Percentiles rank a stretch among this genome's conserved stretches.
phyloP scores from a whole-genome alignment of 2,329 filamentous ascomycete species.

The Penicillium brasilianum region DNA sequence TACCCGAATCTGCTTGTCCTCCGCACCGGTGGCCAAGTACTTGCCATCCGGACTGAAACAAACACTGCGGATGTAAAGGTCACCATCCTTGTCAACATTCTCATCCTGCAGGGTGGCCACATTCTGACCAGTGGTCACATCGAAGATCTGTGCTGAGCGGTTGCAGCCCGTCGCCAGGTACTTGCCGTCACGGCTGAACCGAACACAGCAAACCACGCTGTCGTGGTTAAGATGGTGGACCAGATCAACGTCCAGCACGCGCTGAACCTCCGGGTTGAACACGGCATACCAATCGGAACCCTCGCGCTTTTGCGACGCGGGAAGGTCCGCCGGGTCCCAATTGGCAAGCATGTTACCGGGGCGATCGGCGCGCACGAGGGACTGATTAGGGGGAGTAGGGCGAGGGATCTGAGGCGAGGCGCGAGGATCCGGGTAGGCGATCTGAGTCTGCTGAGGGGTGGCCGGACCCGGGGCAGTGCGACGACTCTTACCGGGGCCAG shows the following conservation, averaged over 20 bases:
- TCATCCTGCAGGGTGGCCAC: constrained; percentile 91
- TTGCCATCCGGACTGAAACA: constrained; percentile 98
- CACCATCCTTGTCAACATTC: constrained; percentile 81
- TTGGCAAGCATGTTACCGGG: constrained; percentile 79
- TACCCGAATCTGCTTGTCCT: constrained; percentile 96
- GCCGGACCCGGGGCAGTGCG: constrained; percentile 70
- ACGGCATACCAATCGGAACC: constrained; percentile 94
- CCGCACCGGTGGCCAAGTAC: constrained; percentile 91
- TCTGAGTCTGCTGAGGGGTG: constrained; percentile 89
- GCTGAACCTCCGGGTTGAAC: constrained; percentile 90
- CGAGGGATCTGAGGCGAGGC: constrained; percentile 87
- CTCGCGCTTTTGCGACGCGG: constrained; percentile 85
- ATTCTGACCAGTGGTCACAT: constrained; percentile 84
- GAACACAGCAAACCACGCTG: constrained; percentile 96
- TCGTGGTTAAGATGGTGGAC: constrained; percentile 92
- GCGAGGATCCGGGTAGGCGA: constrained; percentile 80
- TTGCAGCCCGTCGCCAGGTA: constrained; percentile 98
- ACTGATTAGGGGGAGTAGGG: constrained; percentile 70
- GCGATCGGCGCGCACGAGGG: constrained; percentile 52
- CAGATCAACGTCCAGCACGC: constrained; percentile 88
- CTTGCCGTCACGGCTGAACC: constrained; percentile 94
- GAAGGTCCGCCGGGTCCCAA: constrained; percentile 82
- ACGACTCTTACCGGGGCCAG: constrained; percentile 77
- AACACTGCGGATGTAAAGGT: constrained; percentile 95
- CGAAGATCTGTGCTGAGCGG: constrained; percentile 98